Evolutionary conservation across 345 rosid species (phyloP).

Genomic region (Populus alba): DNA sequence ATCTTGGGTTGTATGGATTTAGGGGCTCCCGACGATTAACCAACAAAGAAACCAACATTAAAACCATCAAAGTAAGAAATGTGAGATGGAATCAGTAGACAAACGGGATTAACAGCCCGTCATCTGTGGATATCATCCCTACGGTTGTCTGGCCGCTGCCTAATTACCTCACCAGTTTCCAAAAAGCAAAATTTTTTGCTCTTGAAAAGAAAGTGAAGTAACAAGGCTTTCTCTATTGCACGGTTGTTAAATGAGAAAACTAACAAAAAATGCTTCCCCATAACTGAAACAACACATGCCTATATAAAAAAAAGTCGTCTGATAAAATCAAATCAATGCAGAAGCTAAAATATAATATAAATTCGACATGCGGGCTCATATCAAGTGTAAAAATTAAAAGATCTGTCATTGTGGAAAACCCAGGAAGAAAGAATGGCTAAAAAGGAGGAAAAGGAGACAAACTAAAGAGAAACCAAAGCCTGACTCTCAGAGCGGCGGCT

Average conservation of each 20-base stretch:
- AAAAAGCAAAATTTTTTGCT: conserved; percentile 5
- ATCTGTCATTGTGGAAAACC: conserved; percentile 37
- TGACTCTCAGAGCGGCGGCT: conserved; percentile 24
- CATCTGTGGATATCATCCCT: conserved; percentile 60
- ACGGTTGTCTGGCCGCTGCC: conserved; percentile 74
- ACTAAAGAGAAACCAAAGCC: conserved; percentile 29
- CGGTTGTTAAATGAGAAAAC: conserved; percentile 28
- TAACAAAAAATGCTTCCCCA: conserved; percentile 13
- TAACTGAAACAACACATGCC: conserved; percentile 30
- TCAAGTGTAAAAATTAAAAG: conserved; percentile 45
- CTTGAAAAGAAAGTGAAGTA: neutral
- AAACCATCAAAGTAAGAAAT: conserved; percentile 7
- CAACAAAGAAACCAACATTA: neutral
- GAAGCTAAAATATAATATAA: neutral
- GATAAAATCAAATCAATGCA: neutral
- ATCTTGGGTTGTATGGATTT: neutral
- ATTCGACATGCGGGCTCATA: conserved; percentile 37
- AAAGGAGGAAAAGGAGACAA: neutral
- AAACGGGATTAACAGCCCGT: conserved; percentile 32
- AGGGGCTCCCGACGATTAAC: neutral
- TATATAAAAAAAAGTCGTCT: neutral
- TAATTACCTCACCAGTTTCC: conserved; percentile 3
- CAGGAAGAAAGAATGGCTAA: conserved; percentile 10
- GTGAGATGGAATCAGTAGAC: conserved; percentile 61
- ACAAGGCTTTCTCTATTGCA: conserved; percentile 44